Evolutionary conservation across 2,329 filamentous ascomycete genomes (phyloP), one percentile per base, ranked within the genome.

Genomic region (Phaeosphaeria sp.): DNA sequence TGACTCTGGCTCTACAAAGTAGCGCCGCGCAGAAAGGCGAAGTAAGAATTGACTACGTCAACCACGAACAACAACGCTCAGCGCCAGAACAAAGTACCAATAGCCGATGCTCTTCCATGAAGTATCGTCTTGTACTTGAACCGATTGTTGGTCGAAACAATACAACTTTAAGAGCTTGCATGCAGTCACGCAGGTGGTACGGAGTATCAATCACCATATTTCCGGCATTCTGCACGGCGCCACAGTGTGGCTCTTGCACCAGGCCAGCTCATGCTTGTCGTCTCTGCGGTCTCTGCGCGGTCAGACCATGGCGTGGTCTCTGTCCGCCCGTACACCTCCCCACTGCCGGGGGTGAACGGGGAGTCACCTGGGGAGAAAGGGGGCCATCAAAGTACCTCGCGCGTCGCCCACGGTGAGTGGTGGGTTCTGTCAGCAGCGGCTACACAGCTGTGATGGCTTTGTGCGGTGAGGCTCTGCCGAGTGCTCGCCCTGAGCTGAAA

Each of bases 401-500:
- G 7, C 41, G 17, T 36, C 23, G 42, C 56, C 56, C 46, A 52
- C 54, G 22, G 27, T 39, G 44, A 27, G 20, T 43, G 51, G 41
- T 27, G 41, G 27, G 21, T 43, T 43, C 33, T 33, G 47, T 46
- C 42, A 48, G 51, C 50, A 57, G 55, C 60, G 57, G 60, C 52
- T 64, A 57, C 53, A 30, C 49, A 52, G 48, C 47, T 52, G 54
- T 9, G 41, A 42, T 57, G 39, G 56, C 30, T 36, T 3, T 36
- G 30, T 48, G 47, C 47, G 44, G 41, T 53, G 50, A 44, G 50
- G 50, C 50, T 57, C 50, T 50, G 52, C 55, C 30, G 52, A 23
- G 46, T 22, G 47, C 36, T 46, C 50, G 50, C 50, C 46, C 39
- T 13, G 39, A 22, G 30, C 53, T 56, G 60, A 63, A 55, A 60